Percentiles rank a stretch among this genome's conserved stretches.
These are phyloP conservation scores for Pythium phragmiticola DNA, from an alignment of 352 stramenopile species.

Conservation along the genomic window DNA sequence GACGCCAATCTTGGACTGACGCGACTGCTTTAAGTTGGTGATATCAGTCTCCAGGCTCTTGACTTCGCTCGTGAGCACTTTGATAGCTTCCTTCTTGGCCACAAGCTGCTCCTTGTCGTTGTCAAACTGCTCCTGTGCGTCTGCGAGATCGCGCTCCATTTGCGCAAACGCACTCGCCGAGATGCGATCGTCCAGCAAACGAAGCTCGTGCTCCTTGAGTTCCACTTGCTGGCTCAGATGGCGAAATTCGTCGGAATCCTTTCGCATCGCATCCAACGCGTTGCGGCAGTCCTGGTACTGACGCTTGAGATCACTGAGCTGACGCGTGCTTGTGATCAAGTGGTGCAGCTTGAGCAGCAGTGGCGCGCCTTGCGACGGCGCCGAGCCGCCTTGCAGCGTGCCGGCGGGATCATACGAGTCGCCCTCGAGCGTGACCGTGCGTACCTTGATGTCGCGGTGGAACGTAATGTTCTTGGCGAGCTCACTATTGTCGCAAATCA, in stretches of 20 bases:
- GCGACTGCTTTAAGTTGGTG: slow-evolving; percentile 77
- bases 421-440: slow-evolving; percentile 97
- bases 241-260: slow-evolving; percentile 75
- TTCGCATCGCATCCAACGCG: slow-evolving; percentile 64
- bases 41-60: slow-evolving; percentile 77
- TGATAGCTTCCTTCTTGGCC: slow-evolving; percentile 63
- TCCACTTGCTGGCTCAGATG: slow-evolving; percentile 77
- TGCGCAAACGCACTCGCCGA: slow-evolving; percentile 76
- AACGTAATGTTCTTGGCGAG: slow-evolving; percentile 87
- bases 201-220: slow-evolving; percentile 81
- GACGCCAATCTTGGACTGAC: slow-evolving; percentile 75
- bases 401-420: slow-evolving; percentile 98
- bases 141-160: slow-evolving; percentile 67
- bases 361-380: slow-evolving; percentile 69
- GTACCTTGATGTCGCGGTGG: slow-evolving; percentile 92
- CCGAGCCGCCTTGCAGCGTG: slow-evolving; percentile 93
- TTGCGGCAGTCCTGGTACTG: slow-evolving; percentile 64
- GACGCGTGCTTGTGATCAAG: slow-evolving; percentile 65
- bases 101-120: slow-evolving; percentile 63
- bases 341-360: slow-evolving; percentile 82
- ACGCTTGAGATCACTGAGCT: slow-evolving; percentile 64
- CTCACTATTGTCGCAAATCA: slow-evolving; percentile 97
- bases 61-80: slow-evolving; percentile 75
- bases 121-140: slow-evolving; percentile 71
- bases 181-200: slow-evolving; percentile 78